Conservation (phyloP, 1,139 yeast species). For the Yamadazyma oceani region DNA sequence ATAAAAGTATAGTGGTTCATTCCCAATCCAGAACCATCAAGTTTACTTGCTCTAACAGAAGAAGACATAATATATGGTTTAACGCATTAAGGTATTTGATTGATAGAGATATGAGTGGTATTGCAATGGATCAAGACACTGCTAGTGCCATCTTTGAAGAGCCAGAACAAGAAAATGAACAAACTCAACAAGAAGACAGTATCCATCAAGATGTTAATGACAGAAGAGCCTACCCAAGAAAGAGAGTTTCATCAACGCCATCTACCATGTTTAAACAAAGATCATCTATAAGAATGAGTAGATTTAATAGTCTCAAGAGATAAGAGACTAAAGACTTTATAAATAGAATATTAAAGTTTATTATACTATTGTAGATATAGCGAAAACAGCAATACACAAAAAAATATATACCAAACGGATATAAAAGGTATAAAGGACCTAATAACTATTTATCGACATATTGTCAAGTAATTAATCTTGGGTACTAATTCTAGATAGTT, state of each 20-base stretch:
- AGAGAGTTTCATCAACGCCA: constrained; percentile 26
- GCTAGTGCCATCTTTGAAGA: constrained; percentile 20
- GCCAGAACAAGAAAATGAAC: constrained; percentile 15
- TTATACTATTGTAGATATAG: too few relatives aligned
- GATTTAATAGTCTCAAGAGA: constrained; percentile 25
- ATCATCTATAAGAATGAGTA: constrained; percentile 21
- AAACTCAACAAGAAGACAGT: constrained; percentile 9
- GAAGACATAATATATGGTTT: constrained; percentile 90
- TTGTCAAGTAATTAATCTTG: too few relatives aligned
- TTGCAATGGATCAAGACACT: constrained; percentile 42
- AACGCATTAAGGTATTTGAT: constrained; percentile 78
- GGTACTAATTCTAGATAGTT: too few relatives aligned
- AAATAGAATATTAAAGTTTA: background rate
- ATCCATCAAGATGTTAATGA: constrained; percentile 17
- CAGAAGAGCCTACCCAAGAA: constrained; percentile 34
- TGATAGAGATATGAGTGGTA: constrained; percentile 64
- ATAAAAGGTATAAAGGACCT: too few relatives aligned
- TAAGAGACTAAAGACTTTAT: too few relatives aligned
- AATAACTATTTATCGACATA: too few relatives aligned
- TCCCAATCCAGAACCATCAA: constrained; percentile 70
- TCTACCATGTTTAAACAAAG: constrained; percentile 18
- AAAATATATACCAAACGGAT: constrained; percentile 1
- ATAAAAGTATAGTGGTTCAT: constrained; percentile 77
- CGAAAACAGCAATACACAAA: constrained; percentile 1
- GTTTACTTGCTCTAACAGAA: constrained; percentile 84